Conservation (phyloP, 495 filamentous ascomycete genomes). For the Neurospora sp. region DNA sequence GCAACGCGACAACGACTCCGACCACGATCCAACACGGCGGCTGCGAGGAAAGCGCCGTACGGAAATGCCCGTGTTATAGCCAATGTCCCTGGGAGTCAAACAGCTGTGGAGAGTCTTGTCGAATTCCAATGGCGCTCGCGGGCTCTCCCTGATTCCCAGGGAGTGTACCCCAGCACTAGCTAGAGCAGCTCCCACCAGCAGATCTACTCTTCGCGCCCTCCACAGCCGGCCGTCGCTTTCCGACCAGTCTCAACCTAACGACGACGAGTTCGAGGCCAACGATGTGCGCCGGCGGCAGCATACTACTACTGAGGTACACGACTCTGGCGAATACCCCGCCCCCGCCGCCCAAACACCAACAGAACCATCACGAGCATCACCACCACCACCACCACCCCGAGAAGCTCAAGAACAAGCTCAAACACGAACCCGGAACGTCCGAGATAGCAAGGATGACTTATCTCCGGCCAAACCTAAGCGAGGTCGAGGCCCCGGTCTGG, state of each 20-base stretch:
- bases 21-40: background rate
- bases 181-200: background rate
- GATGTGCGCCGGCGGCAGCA: background rate
- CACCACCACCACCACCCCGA: background rate
- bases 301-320: background rate
- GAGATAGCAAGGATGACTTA: background rate
- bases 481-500: background rate
- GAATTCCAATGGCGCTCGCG: constrained; percentile 9
- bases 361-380: background rate
- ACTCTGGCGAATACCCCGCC: background rate
- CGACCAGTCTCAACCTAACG: background rate
- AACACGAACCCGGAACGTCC: background rate
- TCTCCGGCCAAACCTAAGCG: background rate
- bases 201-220: background rate
- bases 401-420: background rate
- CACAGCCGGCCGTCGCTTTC: background rate
- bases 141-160: constrained; percentile 28
- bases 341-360: background rate
- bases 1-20: background rate
- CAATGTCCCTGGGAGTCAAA: constrained; percentile 35
- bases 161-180: constrained; percentile 5
- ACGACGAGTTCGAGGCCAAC: background rate
- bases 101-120: constrained; percentile 25
- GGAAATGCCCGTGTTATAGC: constrained; percentile 26
- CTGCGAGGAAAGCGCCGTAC: background rate